Evolutionary conservation across 345 rosid genomes (phyloP).

Genomic region (Schrenkiella parvula): DNA sequence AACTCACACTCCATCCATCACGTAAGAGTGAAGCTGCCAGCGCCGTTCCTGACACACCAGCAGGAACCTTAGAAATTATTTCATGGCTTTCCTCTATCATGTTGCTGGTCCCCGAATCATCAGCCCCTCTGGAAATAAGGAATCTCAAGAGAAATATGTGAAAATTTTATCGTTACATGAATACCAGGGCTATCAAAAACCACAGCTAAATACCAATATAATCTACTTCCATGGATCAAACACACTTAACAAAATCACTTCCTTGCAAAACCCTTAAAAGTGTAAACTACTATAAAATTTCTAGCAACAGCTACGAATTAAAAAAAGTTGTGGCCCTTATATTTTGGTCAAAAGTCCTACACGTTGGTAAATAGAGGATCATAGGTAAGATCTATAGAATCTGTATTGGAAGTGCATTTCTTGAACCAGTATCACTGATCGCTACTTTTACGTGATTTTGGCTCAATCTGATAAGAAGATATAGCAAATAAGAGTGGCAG

Average conservation of each 20-base stretch:
- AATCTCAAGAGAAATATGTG: conserved; percentile 6
- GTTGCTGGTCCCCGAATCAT: conserved; percentile 36
- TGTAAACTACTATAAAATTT: neutral
- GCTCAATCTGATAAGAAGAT: neutral
- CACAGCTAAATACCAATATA: neutral
- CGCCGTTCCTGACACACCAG: conserved; percentile 92
- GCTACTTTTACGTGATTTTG: neutral
- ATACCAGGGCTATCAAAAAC: neutral
- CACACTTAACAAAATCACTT: neutral
- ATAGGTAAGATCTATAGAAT: neutral
- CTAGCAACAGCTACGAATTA: neutral
- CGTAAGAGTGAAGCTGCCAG: conserved; percentile 93
- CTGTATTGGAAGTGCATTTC: neutral
- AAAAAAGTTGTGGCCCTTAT: neutral
- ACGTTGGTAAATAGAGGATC: neutral
- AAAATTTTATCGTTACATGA: neutral
- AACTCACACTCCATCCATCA: conserved; percentile 98
- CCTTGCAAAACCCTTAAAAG: neutral
- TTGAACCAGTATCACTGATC: neutral
- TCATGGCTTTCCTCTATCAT: conserved; percentile 41
- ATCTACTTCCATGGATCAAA: conserved; percentile 5
- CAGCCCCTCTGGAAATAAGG: conserved; percentile 37
- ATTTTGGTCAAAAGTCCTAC: neutral
- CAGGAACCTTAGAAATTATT: conserved; percentile 72
- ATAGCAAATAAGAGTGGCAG: neutral